Conservation (phyloP, 2,329 filamentous ascomycete species). For the Aspergillus awamori region DNA sequence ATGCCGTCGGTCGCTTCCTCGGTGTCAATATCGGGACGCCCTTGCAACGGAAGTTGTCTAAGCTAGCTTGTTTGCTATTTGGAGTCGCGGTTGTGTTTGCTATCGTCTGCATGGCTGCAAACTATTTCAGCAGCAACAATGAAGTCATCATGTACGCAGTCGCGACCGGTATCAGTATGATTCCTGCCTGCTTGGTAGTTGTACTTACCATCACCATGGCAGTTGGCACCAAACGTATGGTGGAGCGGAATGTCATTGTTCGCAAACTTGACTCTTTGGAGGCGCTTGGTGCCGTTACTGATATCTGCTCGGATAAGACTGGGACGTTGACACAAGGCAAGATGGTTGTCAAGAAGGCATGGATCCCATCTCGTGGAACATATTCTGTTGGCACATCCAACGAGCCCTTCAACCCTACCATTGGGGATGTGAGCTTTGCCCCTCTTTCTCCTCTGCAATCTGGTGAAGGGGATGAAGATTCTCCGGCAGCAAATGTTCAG, state of each 20-base stretch:
- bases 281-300: constrained; percentile 64
- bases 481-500: no score
- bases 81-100: constrained; percentile 68
- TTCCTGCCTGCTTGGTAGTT: constrained; percentile 65
- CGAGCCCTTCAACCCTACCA: constrained; percentile 60
- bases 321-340: constrained; percentile 66
- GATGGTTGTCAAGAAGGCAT: constrained; percentile 65
- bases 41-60: constrained; percentile 68
- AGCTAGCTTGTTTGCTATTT: constrained; percentile 69
- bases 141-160: constrained; percentile 69
- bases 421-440: constrained; percentile 36
- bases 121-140: constrained; percentile 56
- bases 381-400: constrained; percentile 60
- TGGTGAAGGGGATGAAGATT: background rate
- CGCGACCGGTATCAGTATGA: constrained; percentile 63
- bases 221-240: constrained; percentile 62
- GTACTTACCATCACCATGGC: constrained; percentile 70
- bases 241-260: constrained; percentile 60
- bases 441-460: no score
- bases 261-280: constrained; percentile 61
- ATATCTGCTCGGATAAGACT: constrained; percentile 61
- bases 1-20: constrained; percentile 65
- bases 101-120: constrained; percentile 69
- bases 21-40: constrained; percentile 71
- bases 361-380: constrained; percentile 61